Evolutionary conservation across 768 basidiomycete species (phyloP).

Genomic region (Tulasnella sp.): DNA sequence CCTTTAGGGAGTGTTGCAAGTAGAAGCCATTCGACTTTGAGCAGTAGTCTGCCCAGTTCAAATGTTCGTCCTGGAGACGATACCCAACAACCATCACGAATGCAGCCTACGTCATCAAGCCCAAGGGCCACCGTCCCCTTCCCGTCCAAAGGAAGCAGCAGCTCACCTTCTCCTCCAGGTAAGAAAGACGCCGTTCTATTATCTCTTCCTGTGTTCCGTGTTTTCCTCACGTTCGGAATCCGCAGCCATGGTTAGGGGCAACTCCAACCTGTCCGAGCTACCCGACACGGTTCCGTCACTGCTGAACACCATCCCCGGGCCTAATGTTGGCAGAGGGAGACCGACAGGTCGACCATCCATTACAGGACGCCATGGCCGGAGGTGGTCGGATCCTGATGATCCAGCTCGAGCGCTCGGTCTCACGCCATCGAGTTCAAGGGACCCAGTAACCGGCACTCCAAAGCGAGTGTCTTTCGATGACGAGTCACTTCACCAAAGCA

Average conservation of each 20-base stretch:
- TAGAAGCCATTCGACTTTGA: background rate
- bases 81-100: background rate
- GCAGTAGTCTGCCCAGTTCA: background rate
- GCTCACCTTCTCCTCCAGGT: background rate
- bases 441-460: background rate
- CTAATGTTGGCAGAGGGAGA: background rate
- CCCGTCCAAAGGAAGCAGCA: background rate
- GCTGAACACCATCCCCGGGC: background rate
- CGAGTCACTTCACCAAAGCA: slow-evolving; percentile 9
- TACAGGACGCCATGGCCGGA: background rate
- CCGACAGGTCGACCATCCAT: background rate
- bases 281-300: slow-evolving; percentile 14
- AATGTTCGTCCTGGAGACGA: background rate
- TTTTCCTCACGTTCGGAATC: background rate
- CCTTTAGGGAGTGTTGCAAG: too few relatives aligned
- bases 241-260: background rate
- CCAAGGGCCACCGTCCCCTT: background rate
- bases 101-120: background rate
- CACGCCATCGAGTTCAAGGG: slow-evolving; percentile 1
- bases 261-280: slow-evolving; percentile 11
- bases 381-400: slow-evolving; percentile 11
- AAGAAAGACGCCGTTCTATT: background rate
- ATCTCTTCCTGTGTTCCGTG: background rate
- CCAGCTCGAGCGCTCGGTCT: background rate
- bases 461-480: slow-evolving; percentile 21